Evolutionary conservation across 1,139 yeast genomes (phyloP).

Genomic region (Nakaseomyces nivariensis): DNA sequence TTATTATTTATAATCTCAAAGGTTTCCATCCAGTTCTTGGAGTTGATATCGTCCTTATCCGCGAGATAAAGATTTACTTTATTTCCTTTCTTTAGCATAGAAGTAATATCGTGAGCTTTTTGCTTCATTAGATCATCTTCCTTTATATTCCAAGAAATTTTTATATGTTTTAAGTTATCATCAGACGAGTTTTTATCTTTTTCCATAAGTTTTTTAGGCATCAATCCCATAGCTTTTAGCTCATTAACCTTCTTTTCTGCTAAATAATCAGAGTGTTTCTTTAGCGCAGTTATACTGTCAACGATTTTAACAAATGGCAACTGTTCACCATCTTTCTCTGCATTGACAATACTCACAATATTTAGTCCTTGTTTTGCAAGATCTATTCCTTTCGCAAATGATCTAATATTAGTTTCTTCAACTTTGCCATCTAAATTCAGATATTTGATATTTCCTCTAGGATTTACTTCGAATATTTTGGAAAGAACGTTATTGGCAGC

Average conservation of each 20-base stretch:
- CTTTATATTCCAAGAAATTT: conserved; percentile 38
- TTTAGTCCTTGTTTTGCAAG: conserved; percentile 19
- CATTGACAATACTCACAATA: conserved; percentile 19
- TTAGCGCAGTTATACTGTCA: conserved; percentile 30
- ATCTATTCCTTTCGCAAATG: conserved; percentile 21
- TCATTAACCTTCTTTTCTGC: conserved; percentile 29
- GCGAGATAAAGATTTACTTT: conserved; percentile 33
- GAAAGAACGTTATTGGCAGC: conserved; percentile 20
- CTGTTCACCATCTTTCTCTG: conserved; percentile 7
- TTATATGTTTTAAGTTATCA: conserved; percentile 31
- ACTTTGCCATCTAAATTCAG: conserved; percentile 17
- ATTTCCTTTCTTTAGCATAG: conserved; percentile 32
- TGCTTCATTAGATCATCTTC: conserved; percentile 36
- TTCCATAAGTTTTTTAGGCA: conserved; percentile 9
- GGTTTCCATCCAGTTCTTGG: conserved; percentile 20
- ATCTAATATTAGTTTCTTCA: conserved; percentile 15
- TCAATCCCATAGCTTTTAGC: conserved; percentile 21
- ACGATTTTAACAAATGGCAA: conserved; percentile 32
- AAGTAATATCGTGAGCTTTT: conserved; percentile 35
- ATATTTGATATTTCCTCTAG: conserved; percentile 20
- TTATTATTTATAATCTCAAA: conserved; percentile 10
- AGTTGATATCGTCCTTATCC: conserved; percentile 19
- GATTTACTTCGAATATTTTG: conserved; percentile 18
- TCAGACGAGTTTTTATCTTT: conserved; percentile 21
- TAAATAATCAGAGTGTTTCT: conserved; percentile 34